Base-by-base conservation (phyloP, 1,284 basidiomycete species). In the Boletus smithii region DNA sequence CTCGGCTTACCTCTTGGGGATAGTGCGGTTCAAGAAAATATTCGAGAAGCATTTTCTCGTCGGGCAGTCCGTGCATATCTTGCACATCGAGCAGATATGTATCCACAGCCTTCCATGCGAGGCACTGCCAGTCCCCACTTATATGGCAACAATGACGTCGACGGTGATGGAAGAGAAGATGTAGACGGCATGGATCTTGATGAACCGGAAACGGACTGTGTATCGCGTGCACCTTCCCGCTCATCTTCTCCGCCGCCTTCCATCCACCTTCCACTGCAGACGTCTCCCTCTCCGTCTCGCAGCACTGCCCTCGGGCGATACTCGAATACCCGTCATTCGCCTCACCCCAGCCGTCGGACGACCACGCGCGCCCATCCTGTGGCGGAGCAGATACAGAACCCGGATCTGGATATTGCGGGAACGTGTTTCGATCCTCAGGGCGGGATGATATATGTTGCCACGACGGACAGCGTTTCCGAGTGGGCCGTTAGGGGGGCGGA, bases 371-470 rank as follows among this genome's bases (percentile, higher is more conserved):
- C 51, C 27, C 50, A 52, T 20, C 14, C 29, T 30, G 48, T 36
- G 23, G 49, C 42, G 17, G 62, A 60, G 22, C 54, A 46, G 20
- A 17, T 18, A 24, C 50, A 50, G 8, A 53, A 61, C 23, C 39
- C 72, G 13, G 80, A 84, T 56, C 61, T 81, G 40, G 83, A 90
- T 59, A 68, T 89, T 39, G 84, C 84, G 0, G 87, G 87, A 8
- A 71, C 79, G 40, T 86, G 85, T 56, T 89, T 89, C 58, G 87
- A 89, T 64, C 84, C 85, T 13, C 71, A 63, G 23, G 87, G 87
- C 4, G 71, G 74, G 53, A 74, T 70, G 58, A 66, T 90, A 47
- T 90, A 90, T 60, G 85, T 83, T 34, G 84, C 81, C 26, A 78
- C 79, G 36, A 73, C 74, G 44, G 70, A 73, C 46, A 80, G 81